phyloP scores from a whole-genome alignment of 2,329 filamentous ascomycete species.

The Chalara sp. region DNA sequence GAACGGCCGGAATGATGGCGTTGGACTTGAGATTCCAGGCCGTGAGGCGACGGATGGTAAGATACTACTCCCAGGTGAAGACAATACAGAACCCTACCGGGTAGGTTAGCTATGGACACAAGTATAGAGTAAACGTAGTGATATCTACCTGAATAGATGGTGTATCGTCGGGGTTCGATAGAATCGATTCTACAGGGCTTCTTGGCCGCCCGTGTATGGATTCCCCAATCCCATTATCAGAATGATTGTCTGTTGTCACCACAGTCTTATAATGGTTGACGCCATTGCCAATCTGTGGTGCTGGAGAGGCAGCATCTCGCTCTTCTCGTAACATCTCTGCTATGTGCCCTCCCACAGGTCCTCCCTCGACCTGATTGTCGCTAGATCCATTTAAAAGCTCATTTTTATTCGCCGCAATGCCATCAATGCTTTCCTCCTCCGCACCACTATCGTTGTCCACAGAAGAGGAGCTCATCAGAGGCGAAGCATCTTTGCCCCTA shows the following conservation, averaged over 20 bases:
- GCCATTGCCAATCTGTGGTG: conserved; percentile 28
- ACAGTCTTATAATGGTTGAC: conserved; percentile 23
- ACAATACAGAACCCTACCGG: conserved; percentile 51
- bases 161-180: conserved; percentile 75
- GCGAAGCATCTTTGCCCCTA: too few relatives aligned
- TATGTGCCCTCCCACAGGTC: conserved; percentile 13
- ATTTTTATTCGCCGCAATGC: conserved; percentile 29
- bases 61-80: conserved; percentile 67
- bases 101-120: conserved; percentile 4
- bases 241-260: conserved; percentile 36
- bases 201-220: conserved; percentile 47
- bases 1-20: conserved; percentile 84
- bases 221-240: conserved; percentile 48
- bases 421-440: conserved; percentile 42
- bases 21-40: conserved; percentile 60
- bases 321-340: conserved; percentile 22
- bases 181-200: conserved; percentile 62
- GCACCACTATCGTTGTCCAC: conserved; percentile 55
- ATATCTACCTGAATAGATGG: conserved; percentile 69
- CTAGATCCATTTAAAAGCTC: conserved; percentile 26
- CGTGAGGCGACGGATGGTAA: conserved; percentile 64
- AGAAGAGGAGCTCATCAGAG: conserved; percentile 60
- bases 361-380: background rate
- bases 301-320: conserved; percentile 17
- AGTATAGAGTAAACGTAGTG: conserved; percentile 14